phyloP scores from a whole-genome alignment of 805 yeast genomes.

The Candida nanaspora region DNA sequence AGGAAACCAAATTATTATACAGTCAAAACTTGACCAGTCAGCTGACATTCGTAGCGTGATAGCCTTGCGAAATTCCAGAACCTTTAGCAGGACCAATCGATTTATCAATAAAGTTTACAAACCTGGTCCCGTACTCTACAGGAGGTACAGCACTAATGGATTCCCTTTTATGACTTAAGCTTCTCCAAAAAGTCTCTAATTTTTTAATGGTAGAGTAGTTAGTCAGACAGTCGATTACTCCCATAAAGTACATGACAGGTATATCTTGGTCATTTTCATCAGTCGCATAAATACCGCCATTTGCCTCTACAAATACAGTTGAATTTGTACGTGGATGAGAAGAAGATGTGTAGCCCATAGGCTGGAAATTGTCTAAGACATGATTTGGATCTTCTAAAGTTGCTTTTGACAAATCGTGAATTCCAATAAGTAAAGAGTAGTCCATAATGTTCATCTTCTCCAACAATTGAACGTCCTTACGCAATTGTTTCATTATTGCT shows the following conservation, averaged over 20 bases:
- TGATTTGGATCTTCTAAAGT: slow-evolving; percentile 25
- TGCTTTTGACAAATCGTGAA: slow-evolving; percentile 67
- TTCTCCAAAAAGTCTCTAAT: slow-evolving; percentile 81
- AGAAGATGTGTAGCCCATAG: too few relatives aligned
- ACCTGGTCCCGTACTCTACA: slow-evolving; percentile 81
- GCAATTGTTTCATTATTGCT: slow-evolving; percentile 61
- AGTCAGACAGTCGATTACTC: slow-evolving; percentile 91
- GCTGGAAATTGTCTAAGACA: slow-evolving; percentile 16
- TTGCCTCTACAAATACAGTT: slow-evolving; percentile 23
- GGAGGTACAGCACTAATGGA: slow-evolving; percentile 90
- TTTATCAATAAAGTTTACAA: slow-evolving; percentile 55
- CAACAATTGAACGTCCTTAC: slow-evolving; percentile 65
- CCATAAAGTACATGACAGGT: slow-evolving; percentile 75
- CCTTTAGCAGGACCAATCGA: slow-evolving; percentile 6
- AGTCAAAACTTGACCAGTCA: too few relatives aligned
- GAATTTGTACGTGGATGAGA: too few relatives aligned
- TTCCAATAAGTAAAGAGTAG: slow-evolving; percentile 82
- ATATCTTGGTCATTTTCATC: slow-evolving; percentile 53
- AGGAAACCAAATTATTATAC: neutral
- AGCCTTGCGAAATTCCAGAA: too few relatives aligned
- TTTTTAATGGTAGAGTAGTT: slow-evolving; percentile 66
- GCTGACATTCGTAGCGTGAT: too few relatives aligned
- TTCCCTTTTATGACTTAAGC: slow-evolving; percentile 58
- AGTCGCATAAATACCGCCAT: slow-evolving; percentile 80
- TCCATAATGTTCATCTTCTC: slow-evolving; percentile 87